A percentile compares a stretch with the other conserved stretches of the same genome.
Conservation (phyloP, 805 yeast species). For the Starmerella scarabaei region DNA sequence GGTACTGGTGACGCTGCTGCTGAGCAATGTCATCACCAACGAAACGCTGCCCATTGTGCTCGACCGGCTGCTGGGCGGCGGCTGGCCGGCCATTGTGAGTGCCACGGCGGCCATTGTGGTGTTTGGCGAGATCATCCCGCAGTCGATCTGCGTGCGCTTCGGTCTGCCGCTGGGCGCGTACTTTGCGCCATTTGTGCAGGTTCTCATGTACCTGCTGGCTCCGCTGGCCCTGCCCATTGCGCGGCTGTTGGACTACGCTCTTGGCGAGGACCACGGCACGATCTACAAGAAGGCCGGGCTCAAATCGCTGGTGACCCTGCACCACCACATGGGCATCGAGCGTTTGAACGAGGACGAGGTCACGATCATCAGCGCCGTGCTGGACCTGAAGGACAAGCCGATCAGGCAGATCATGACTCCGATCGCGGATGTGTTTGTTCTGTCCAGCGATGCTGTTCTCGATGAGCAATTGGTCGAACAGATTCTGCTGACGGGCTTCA, state of each 20-base stretch:
- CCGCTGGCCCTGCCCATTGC: slow-evolving; percentile 92
- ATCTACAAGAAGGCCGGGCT: slow-evolving; percentile 84
- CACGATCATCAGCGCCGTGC: slow-evolving; percentile 84
- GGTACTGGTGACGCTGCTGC: slow-evolving; percentile 78
- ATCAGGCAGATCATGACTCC: slow-evolving; percentile 90
- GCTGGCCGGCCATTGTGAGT: slow-evolving; percentile 89
- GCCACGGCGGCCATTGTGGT: slow-evolving; percentile 88
- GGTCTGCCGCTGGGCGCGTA: slow-evolving; percentile 85
- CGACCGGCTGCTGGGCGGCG: slow-evolving; percentile 89
- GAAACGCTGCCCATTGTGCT: slow-evolving; percentile 89
- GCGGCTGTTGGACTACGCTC: slow-evolving; percentile 55
- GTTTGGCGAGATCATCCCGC: slow-evolving; percentile 95
- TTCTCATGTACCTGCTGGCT: slow-evolving; percentile 76
- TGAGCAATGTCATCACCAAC: slow-evolving; percentile 83
- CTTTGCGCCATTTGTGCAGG: slow-evolving; percentile 76
- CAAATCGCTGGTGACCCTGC: slow-evolving; percentile 84
- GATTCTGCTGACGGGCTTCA: slow-evolving; percentile 86
- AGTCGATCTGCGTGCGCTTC: slow-evolving; percentile 80
- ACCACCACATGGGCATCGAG: slow-evolving; percentile 90
- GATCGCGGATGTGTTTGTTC: slow-evolving; percentile 72
- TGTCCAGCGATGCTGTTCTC: slow-evolving; percentile 68
- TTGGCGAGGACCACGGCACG: slow-evolving; percentile 96
- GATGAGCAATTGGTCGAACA: slow-evolving; percentile 79
- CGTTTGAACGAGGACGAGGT: slow-evolving; percentile 89
- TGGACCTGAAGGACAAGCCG: slow-evolving; percentile 83